Evolutionary conservation across 805 yeast species (phyloP).

Genomic region (Yarrowia porcina): DNA sequence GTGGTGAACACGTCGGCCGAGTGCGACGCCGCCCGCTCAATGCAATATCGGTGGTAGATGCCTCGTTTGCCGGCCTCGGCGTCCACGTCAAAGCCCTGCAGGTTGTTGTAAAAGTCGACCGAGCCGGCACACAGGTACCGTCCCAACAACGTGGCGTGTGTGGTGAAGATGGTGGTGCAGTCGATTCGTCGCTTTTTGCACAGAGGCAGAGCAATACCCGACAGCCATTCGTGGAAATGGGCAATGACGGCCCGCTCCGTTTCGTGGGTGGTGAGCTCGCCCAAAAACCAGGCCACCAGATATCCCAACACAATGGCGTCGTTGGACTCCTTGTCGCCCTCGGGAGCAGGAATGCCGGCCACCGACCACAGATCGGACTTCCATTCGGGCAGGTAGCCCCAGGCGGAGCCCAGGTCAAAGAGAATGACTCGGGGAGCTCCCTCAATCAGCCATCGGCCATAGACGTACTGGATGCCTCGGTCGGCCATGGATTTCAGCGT

Average conservation of each 20-base stretch:
- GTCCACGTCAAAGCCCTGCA: slow-evolving; percentile 87
- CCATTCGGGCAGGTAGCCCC: slow-evolving; percentile 78
- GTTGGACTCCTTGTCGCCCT: slow-evolving; percentile 80
- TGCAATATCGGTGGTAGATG: slow-evolving; percentile 93
- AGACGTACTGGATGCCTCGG: slow-evolving; percentile 77
- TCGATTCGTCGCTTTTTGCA: slow-evolving; percentile 90
- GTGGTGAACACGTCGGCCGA: slow-evolving; percentile 96
- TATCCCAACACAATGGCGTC: slow-evolving; percentile 92
- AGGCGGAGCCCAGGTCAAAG: slow-evolving; percentile 79
- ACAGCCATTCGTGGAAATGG: slow-evolving; percentile 98
- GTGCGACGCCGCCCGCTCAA: slow-evolving; percentile 95
- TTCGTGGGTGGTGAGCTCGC: slow-evolving; percentile 85
- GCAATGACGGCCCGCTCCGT: slow-evolving; percentile 83
- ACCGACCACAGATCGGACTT: slow-evolving; percentile 86
- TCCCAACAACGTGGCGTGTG: slow-evolving; percentile 95
- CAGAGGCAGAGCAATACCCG: slow-evolving; percentile 91
- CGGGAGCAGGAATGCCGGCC: slow-evolving; percentile 92
- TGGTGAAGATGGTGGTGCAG: slow-evolving; percentile 91
- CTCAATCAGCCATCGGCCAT: slow-evolving; percentile 96
- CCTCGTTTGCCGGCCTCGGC: slow-evolving; percentile 98
- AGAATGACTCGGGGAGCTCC: slow-evolving; percentile 93
- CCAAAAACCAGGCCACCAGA: slow-evolving; percentile 93
- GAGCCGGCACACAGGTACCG: slow-evolving; percentile 95
- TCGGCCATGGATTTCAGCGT: slow-evolving; percentile 74
- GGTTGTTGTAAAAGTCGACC: slow-evolving; percentile 90